Base-by-base conservation (phyloP, 768 basidiomycete species). In the Punctularia strigosozonata region DNA sequence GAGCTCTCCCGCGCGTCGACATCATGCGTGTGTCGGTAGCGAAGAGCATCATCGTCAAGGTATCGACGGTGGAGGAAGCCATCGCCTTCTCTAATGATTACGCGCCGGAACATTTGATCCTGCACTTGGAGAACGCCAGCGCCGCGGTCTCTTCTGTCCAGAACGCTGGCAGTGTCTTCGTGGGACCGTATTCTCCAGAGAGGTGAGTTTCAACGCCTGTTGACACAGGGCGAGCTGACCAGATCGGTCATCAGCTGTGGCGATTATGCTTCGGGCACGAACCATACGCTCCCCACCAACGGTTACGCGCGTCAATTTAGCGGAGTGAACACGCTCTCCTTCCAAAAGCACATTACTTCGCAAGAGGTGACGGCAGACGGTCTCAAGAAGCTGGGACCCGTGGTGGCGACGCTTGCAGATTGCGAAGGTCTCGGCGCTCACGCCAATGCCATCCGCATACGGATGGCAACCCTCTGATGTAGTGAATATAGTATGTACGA, bases 331-430 rank as follows among this genome's bases (percentile, higher is more conserved):
- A 97, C 94, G 1, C 66, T 75, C 6, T 91, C 90, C 2, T 99
- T 98, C 82, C 92, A 97, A 56, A 99, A 99, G 60, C 85, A 98
- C 57, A 97, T 98, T 50, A 99, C 95, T 12, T 91, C 89, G 4
- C 95, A 98, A 57, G 85, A 95, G 56, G 74, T 98, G 18, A 84
- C 90, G 7, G 57, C 66, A 14, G 75, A 69, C 5, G 95, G 95
- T 13, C 65, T 99, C 40, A 66, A 68, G 48, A 63, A 49, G 10
- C 67, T 99, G 23, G 95, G 95, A 3, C 95, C 95, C 8, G 63
- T 82, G 10, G 94, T 98, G 4, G 81, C 73, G 15, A 87, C 80
- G 3, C 60, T 99, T 23, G 95, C 95, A 2, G 91, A 95, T 48
- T 87, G 91, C 52, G 95, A 99, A 64, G 91, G 89, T 7, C 60